Base-by-base conservation (phyloP, 2,329 filamentous ascomycete genomes). In the Bertia moriformis region DNA sequence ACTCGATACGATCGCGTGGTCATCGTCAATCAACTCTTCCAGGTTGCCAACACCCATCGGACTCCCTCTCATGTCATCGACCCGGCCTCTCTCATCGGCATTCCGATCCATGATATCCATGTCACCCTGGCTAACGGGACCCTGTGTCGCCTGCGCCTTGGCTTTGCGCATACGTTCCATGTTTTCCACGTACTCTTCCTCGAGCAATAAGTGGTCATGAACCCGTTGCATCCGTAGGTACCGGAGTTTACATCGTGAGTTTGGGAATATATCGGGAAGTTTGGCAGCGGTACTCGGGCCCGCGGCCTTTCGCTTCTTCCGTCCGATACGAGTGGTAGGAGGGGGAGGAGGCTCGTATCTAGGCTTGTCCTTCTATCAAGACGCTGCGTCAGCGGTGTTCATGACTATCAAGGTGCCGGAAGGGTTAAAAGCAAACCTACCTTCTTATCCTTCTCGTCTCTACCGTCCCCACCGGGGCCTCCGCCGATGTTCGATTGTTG, bases 111-210 rank as follows among this genome's bases (percentile, higher is more conserved):
- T 55, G 33, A 82, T 75, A 49, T 93, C 88, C 42, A 77, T 65
- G 46, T 88, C 84, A 19, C 72, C 73, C 32, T 71, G 67, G 30
- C 74, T 75, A 18, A 67, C 71, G 42, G 72, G 66, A 40, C 73
- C 78, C 49, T 82, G 80, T 55, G 84, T 82, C 40, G 75, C 81
- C 32, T 35, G 32, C 1, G 78, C 73, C 71, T 94, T 95, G 46
- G 87, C 82, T 62, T 94, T 95, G 52, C 93, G 80, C 51, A 95
- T 69, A 36, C 86, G 84, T 63, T 98, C 91, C 63, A 98, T 91
- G 60, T 98, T 98, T 69, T 96, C 89, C 45, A 98, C 91, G 49
- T 94, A 98, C 63, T 98, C 91, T 58, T 98, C 91, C 60, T 98
- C 91, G 19, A 98, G 76, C 45, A 98, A 69, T 44, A 98, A 71